phyloP scores from a whole-genome alignment of 768 basidiomycete species.

The Postia placenta region DNA sequence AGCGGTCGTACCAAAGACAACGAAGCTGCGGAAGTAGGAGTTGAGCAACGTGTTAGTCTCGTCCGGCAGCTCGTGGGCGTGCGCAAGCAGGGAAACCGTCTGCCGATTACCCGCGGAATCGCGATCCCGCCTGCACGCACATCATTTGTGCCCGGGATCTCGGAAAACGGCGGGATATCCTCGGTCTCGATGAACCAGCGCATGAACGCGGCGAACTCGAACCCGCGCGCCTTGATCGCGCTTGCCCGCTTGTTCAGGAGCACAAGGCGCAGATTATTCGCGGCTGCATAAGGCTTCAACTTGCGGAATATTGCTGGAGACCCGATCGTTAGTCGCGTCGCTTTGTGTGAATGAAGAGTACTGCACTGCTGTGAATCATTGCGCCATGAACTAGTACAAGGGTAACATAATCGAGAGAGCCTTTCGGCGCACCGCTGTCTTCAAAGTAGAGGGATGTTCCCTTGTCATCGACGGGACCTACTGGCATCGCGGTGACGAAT shows the following conservation, averaged over 20 bases:
- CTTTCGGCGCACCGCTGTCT: slow-evolving; percentile 9
- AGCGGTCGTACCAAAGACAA: slow-evolving; percentile 14
- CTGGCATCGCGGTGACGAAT: slow-evolving; percentile 13
- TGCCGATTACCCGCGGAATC: slow-evolving; percentile 11
- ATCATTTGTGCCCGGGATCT: background rate
- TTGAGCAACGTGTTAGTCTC: slow-evolving; percentile 8
- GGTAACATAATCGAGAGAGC: slow-evolving; percentile 9
- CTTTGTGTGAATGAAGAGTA: background rate
- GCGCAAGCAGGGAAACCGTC: slow-evolving; percentile 10
- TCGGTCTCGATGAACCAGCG: background rate
- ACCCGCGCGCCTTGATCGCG: slow-evolving; percentile 6
- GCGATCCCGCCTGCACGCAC: background rate
- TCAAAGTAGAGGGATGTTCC: slow-evolving; percentile 15
- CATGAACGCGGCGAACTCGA: background rate
- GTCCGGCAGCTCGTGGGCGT: slow-evolving; percentile 9
- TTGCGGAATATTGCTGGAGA: background rate
- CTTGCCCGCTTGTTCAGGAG: slow-evolving; percentile 16
- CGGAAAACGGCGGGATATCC: background rate
- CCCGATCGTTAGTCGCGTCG: background rate
- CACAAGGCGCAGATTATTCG: slow-evolving; percentile 14
- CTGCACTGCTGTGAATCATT: slow-evolving; percentile 15
- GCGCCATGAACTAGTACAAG: slow-evolving; percentile 13
- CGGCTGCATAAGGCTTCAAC: background rate
- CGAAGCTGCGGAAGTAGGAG: slow-evolving; percentile 10
- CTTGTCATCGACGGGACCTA: slow-evolving; percentile 8